Percentiles rank a stretch among this genome's conserved stretches.
These are phyloP conservation scores for Apium graveolens DNA, from an alignment of 129 eudicot species.

Conservation along the genomic window DNA sequence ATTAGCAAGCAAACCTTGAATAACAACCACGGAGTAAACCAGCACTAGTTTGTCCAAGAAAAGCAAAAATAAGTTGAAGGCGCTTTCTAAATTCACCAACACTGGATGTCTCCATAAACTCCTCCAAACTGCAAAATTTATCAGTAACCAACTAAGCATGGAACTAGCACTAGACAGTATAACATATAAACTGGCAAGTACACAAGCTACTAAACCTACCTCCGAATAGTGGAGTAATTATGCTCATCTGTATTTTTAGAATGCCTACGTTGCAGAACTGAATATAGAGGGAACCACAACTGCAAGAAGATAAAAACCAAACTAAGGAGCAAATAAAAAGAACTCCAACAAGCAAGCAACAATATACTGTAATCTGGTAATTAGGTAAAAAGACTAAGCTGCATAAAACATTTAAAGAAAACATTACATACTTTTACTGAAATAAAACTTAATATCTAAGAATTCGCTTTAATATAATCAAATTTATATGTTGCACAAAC, in stretches of 20 bases:
- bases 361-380: not conserved
- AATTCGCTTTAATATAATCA: not conserved
- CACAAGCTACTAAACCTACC: constrained; percentile 37
- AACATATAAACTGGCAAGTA: not conserved
- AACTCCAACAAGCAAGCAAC: not conserved
- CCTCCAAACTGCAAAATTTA: constrained; percentile 59
- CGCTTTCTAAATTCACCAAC: constrained; percentile 87
- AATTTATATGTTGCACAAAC: not conserved
- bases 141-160: constrained; percentile 6
- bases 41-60: constrained; percentile 64
- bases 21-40: constrained; percentile 35
- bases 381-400: not conserved
- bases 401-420: not conserved
- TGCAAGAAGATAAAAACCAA: constrained; percentile 25
- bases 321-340: not conserved
- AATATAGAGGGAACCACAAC: constrained; percentile 92
- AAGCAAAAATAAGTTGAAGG: constrained; percentile 72
- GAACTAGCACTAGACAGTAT: not conserved
- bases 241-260: constrained; percentile 37
- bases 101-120: constrained; percentile 70
- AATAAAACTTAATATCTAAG: not conserved
- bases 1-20: constrained; percentile 34
- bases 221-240: constrained; percentile 44
- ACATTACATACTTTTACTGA: not conserved
- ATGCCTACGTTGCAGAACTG: constrained; percentile 44